Base-by-base conservation (phyloP, 768 basidiomycete genomes). In the Boletus huronensis region DNA sequence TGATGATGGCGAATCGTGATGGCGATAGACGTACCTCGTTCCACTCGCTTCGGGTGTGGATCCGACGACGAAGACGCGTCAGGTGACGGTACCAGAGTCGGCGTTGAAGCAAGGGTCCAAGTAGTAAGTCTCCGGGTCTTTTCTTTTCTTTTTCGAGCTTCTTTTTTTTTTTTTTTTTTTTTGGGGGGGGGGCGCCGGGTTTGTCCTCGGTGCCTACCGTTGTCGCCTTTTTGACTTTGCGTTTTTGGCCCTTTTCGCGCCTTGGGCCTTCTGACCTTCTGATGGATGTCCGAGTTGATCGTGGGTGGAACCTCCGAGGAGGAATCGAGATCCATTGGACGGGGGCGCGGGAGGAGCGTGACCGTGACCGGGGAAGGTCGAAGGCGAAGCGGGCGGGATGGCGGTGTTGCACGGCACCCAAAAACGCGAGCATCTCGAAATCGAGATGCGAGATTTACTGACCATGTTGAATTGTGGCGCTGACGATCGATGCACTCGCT, bases 41-140 rank as follows among this genome's bases (percentile, higher is more conserved):
- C 77, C 69, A 1, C 70, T 86, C n/a, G 81, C 77, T 8, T 67
- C 70, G 19, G 58, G 69, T 31, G 74, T 83, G 51, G 64, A 74
- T 42, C 75, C 83, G 0, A 61, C 47, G 17, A 52, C 58, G 46
- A 55, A 63, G 41, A 58, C 57, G 6, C 25, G 23, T 6, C 44
- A 53, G 43, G 66, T 75, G 23, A 67, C 63, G 53, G 69, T 75
- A 4, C 72, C 75, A 2, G 64, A 48, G 34, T 39, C 64, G 14
- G 63, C 55, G 43, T 43, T 67, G 31, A 60, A 58, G 23, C 54
- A 64, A 32, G 65, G 61, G 26, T 65, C 69, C 7, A 64, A 60
- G 48, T 76, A 70, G 75, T 76, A 28, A 1, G 74, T 70, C 2
- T 28, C 34, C 26, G 17, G 11, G 48, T 25, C 9, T 23, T 45